A percentile compares a stretch with the other conserved stretches of the same genome.
These are phyloP conservation scores for Bothia castanella DNA, from an alignment of 1,284 basidiomycete species.

Conservation along the genomic window DNA sequence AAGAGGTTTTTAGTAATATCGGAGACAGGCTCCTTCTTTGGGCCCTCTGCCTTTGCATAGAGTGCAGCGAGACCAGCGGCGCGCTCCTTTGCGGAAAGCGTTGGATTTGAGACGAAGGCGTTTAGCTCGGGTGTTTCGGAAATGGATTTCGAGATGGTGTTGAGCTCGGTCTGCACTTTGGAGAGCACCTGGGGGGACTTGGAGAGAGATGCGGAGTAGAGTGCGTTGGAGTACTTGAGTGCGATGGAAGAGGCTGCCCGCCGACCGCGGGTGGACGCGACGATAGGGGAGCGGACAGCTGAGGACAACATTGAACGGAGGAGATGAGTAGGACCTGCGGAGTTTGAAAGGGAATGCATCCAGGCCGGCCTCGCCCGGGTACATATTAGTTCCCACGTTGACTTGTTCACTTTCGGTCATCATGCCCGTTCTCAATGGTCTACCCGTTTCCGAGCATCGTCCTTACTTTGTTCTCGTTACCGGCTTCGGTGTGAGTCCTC, in stretches of 20 bases:
- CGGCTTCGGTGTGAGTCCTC: slow-evolving; percentile 54
- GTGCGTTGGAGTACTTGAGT: slow-evolving; percentile 92
- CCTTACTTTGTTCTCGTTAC: slow-evolving; percentile 51
- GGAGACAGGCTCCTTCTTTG: slow-evolving; percentile 70
- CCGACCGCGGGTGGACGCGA: slow-evolving; percentile 43
- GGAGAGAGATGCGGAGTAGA: slow-evolving; percentile 87
- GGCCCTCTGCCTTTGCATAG: slow-evolving; percentile 56
- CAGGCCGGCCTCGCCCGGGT: slow-evolving; percentile 16
- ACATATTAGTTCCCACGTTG: slow-evolving; percentile 18
- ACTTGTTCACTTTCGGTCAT: background rate
- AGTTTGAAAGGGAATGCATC: slow-evolving; percentile 1
- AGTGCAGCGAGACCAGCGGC: slow-evolving; percentile 65
- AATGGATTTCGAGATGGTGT: slow-evolving; percentile 63
- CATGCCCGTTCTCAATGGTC: slow-evolving; percentile 28
- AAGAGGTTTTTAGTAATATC: slow-evolving; percentile 95
- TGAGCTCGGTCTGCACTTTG: slow-evolving; percentile 83
- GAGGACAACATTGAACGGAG: slow-evolving; percentile 32
- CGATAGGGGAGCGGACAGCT: slow-evolving; percentile 42
- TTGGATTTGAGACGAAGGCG: slow-evolving; percentile 83
- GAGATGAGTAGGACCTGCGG: background rate
- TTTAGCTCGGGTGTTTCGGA: slow-evolving; percentile 60
- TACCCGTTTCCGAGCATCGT: slow-evolving; percentile 14
- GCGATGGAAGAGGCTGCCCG: slow-evolving; percentile 73
- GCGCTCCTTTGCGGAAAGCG: slow-evolving; percentile 80
- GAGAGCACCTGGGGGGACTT: slow-evolving; percentile 77